Base-by-base conservation (phyloP, 2,329 filamentous ascomycete genomes). In the Fusarium longipes region DNA sequence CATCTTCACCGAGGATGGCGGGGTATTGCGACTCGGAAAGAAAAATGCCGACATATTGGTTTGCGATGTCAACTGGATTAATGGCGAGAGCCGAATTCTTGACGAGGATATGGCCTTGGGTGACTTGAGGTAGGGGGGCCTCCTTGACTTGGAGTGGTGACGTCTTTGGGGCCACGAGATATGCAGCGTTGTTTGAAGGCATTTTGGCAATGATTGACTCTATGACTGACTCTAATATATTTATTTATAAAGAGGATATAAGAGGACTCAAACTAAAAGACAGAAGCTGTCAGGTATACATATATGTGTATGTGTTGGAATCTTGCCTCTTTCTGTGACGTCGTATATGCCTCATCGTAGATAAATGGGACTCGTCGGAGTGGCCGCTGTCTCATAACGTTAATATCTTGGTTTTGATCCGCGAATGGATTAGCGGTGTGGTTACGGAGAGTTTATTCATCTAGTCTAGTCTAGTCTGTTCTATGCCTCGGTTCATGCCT, bases 41-140 rank as follows among this genome's bases (percentile, higher is more conserved):
- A 2, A 65, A 51, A 3, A 66, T 36, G 7, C 47, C 48, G n/a
- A 63, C 50, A 35, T 65, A 45, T 43, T 76, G 73, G 14, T 74
- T 71, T 33, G 61, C 54, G 27, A 65, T 44, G 18, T 77, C 74
- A 14, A 75, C 66, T 2, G 74, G 75, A 39, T 77, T 77, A 33
- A 77, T 74, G n/a, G 75, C 76, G 8, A 76, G 67, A 18, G 74
- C 75, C 9, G 71, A 60, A 33, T 73, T 74, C 43, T 67, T 73
- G 56, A 77, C 57, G 42, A 77, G 65, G 33, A 77, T 66, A 11
- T 68, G 47, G 11, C 45, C 49, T 10, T 35, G 15, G 0, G 33
- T 22, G 18, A 52, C 60, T 25, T 62, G 42, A 5, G 30, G 47
- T 27, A 66, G 47, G 17, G 65, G 61, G 2, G 65, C 65, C n/a